Percentiles rank a stretch among this genome's conserved stretches.
Conservation (phyloP, 2,329 filamentous ascomycete species). For the Ustilaginoidea virens region DNA sequence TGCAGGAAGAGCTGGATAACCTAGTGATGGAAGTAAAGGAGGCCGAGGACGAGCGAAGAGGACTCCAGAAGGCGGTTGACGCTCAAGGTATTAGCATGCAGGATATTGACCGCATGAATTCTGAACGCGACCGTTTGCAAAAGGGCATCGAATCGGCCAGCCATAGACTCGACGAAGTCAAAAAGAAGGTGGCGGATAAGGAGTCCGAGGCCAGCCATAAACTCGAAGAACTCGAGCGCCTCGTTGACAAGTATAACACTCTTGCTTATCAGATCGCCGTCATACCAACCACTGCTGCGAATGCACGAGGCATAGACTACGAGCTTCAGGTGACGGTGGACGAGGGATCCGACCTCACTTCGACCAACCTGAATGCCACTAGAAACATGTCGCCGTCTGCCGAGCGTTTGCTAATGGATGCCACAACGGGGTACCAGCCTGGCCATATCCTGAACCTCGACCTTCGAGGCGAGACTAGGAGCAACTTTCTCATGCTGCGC, state of each 20-base stretch:
- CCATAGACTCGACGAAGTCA: conserved; percentile 67
- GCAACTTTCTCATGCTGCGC: conserved; percentile 58
- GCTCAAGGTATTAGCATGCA: conserved; percentile 90
- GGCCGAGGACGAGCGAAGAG: conserved; percentile 66
- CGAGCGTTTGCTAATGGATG: conserved; percentile 69
- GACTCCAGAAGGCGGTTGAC: conserved; percentile 75
- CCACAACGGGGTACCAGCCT: conserved; percentile 76
- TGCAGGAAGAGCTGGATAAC: conserved; percentile 79
- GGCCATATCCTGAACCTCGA: conserved; percentile 81
- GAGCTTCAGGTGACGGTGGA: conserved; percentile 76
- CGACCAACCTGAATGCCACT: conserved; percentile 37
- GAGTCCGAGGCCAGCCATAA: conserved; percentile 76
- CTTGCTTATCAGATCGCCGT: conserved; percentile 86
- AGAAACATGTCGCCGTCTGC: conserved; percentile 23
- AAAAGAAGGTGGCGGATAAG: conserved; percentile 68
- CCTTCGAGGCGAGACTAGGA: conserved; percentile 68
- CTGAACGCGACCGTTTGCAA: conserved; percentile 85
- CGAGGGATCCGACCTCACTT: conserved; percentile 60
- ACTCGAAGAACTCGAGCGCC: conserved; percentile 81
- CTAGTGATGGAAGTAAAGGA: conserved; percentile 59
- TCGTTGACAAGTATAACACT: conserved; percentile 85
- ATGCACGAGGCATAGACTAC: conserved; percentile 72
- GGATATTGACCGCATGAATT: conserved; percentile 98
- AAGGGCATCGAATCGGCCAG: conserved; percentile 68
- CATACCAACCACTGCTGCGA: conserved; percentile 70